A percentile compares a stretch with the other conserved stretches of the same genome.
Conservation (phyloP, 169 alveolate species). For the Plasmodium vinckei region DNA sequence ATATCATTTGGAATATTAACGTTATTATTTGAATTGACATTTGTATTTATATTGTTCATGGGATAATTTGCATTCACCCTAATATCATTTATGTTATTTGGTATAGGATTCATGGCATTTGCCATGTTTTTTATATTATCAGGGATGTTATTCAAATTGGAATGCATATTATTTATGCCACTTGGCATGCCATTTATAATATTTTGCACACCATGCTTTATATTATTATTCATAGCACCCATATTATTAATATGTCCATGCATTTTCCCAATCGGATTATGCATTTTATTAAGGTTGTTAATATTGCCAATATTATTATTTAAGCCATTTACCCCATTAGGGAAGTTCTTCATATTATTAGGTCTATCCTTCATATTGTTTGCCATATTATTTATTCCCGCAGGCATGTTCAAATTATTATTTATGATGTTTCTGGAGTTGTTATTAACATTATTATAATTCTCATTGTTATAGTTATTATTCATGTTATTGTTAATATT, state of each 20-base stretch:
- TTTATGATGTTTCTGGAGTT: constrained; percentile 26
- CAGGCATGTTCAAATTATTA: constrained; percentile 20
- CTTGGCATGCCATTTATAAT: constrained; percentile 11
- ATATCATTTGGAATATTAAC: constrained; percentile 12
- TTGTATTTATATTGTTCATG: constrained; percentile 10
- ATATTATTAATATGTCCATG: constrained; percentile 33
- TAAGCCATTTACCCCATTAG: not conserved
- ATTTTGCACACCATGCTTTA: constrained; percentile 23
- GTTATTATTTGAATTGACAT: not conserved
- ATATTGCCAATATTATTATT: constrained; percentile 3
- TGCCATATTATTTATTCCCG: constrained; percentile 8
- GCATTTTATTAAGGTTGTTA: constrained; percentile 20
- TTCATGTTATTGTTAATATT: constrained; percentile 1
- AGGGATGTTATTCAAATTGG: constrained; percentile 13
- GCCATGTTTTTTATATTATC: constrained; percentile 17
- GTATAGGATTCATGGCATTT: not conserved
- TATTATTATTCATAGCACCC: constrained; percentile 2
- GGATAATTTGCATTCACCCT: constrained; percentile 1
- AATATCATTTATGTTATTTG: constrained; percentile 3
- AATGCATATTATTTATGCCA: constrained; percentile 13
- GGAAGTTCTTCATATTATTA: not conserved
- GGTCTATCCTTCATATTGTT: constrained; percentile 2
- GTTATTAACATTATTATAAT: constrained; percentile 19
- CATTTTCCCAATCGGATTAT: constrained; percentile 11
- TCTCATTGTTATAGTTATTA: constrained; percentile 29